Evolutionary conservation across 164 flowering plant species (phyloP).

Genomic region (Aristolochia contorta): DNA sequence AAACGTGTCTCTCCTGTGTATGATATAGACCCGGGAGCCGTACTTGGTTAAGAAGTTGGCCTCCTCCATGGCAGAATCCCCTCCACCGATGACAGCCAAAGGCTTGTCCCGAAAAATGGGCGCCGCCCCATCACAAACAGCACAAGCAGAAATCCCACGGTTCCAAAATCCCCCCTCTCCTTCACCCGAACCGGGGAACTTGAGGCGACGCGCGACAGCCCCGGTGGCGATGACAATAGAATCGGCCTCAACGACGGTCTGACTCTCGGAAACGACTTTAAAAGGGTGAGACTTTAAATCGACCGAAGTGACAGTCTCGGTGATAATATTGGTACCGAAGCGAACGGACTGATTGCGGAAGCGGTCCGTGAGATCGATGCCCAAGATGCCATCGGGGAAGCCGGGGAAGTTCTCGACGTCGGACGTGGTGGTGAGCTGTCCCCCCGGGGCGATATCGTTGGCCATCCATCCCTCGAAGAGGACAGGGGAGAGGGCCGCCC

Average conservation of each 20-base stretch:
- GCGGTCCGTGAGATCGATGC: constrained; percentile 60
- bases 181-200: constrained; percentile 58
- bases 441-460: constrained; percentile 92
- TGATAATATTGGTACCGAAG: constrained; percentile 62
- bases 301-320: constrained; percentile 69
- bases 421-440: constrained; percentile 93
- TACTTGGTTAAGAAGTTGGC: constrained; percentile 79
- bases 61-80: constrained; percentile 98
- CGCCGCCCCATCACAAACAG: constrained; percentile 78
- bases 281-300: constrained; percentile 61
- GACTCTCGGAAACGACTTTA: constrained; percentile 41
- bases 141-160: constrained; percentile 85
- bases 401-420: constrained; percentile 99
- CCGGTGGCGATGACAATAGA: constrained; percentile 80
- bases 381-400: constrained; percentile 72
- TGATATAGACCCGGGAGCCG: constrained; percentile 69
- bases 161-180: constrained; percentile 73
- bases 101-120: constrained; percentile 80
- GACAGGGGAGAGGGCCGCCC: constrained; percentile 86
- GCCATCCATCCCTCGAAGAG: constrained; percentile 98
- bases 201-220: constrained; percentile 68
- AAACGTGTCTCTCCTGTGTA: constrained; percentile 69
- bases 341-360: constrained; percentile 57
- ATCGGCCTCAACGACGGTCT: constrained; percentile 49
- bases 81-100: constrained; percentile 90